Conservation (phyloP, 148 eudicot genomes). For the Persicaria maculosa region DNA sequence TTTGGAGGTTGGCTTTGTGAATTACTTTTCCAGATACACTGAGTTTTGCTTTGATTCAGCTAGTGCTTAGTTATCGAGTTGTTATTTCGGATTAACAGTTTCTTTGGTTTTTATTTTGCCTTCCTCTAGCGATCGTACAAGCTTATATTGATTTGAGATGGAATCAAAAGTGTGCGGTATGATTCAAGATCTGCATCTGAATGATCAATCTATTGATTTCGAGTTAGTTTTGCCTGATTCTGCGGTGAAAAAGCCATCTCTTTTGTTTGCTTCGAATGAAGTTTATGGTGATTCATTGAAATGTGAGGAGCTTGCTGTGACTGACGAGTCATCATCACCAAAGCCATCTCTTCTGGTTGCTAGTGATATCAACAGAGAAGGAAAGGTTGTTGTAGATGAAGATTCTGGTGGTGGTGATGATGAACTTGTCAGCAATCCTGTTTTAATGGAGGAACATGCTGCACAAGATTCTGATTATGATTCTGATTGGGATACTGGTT, state of each 20-base stretch:
- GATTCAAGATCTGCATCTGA: background rate
- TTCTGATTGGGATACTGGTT: background rate
- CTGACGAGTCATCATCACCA: background rate
- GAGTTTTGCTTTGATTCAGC: too few relatives aligned
- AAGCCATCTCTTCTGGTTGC: too few relatives aligned
- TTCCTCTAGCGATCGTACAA: too few relatives aligned
- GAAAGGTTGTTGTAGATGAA: background rate
- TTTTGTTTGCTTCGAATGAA: background rate
- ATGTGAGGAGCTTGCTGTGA: background rate
- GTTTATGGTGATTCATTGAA: background rate
- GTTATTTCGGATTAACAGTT: too few relatives aligned
- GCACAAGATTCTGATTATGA: background rate
- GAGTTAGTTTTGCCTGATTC: background rate
- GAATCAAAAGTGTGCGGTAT: background rate
- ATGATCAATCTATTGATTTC: background rate
- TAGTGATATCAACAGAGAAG: background rate
- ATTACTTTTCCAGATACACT: too few relatives aligned
- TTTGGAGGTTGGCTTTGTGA: too few relatives aligned
- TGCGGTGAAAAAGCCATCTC: background rate
- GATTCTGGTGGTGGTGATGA: background rate
- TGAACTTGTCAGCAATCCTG: background rate
- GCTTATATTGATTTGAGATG: background rate
- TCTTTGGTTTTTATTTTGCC: too few relatives aligned
- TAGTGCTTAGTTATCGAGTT: too few relatives aligned
- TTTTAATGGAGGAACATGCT: background rate